Conservation (phyloP, 257 asterid species). For the Lantana camara region DNA sequence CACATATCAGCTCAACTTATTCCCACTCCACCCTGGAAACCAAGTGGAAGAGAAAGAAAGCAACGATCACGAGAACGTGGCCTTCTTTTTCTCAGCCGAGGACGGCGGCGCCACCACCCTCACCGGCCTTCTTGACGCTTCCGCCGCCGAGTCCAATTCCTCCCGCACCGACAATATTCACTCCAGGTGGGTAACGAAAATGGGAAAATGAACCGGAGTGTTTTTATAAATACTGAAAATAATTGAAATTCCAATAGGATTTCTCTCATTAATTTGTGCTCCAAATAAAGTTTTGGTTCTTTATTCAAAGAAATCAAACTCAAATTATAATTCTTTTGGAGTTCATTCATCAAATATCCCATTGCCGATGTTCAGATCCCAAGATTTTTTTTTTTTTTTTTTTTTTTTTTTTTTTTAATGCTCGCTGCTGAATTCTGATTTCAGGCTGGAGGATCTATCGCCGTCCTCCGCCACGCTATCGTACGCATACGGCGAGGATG, state of each 20-base stretch:
- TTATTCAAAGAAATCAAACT: no score
- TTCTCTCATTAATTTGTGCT: no score
- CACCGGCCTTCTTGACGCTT: slow-evolving; percentile 56
- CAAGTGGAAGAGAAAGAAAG: slow-evolving; percentile 43
- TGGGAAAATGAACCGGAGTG: no score
- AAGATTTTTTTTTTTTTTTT: no score
- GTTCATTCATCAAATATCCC: no score
- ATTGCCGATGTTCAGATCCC: no score
- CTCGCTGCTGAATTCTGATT: background rate
- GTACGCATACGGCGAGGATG: slow-evolving; percentile 46
- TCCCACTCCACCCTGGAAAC: slow-evolving; percentile 57
- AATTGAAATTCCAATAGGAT: no score
- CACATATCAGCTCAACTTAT: slow-evolving; percentile 43
- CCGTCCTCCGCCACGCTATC: no score
- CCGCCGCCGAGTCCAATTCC: slow-evolving; percentile 44
- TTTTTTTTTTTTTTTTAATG: no score
- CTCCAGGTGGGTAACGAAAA: slow-evolving; percentile 33
- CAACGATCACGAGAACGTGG: slow-evolving; percentile 74
- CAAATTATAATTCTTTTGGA: no score
- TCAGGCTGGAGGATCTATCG: slow-evolving; percentile 40
- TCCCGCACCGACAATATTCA: slow-evolving; percentile 36
- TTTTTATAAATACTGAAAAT: no score
- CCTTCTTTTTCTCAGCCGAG: slow-evolving; percentile 60
- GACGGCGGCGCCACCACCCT: slow-evolving; percentile 72
- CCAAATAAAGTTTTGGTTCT: no score